phyloP scores from a whole-genome alignment of 2,329 filamentous ascomycete genomes.

The Ceratocystis ficicola region DNA sequence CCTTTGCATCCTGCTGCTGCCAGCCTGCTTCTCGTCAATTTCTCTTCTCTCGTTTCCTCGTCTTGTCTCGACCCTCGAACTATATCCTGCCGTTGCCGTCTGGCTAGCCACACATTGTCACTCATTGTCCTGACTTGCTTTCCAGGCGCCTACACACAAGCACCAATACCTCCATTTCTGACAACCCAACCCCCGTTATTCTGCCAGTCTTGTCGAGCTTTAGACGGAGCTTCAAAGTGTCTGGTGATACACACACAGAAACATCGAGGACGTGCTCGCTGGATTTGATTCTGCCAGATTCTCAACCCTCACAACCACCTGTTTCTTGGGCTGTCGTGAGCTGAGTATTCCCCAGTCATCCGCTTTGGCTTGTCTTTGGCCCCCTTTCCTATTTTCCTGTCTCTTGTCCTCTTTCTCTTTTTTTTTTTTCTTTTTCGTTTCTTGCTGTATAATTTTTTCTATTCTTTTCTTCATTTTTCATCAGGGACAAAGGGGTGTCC shows the following conservation, averaged over 20 bases:
- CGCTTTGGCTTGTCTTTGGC: neutral
- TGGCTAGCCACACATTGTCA: constrained; percentile 1
- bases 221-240: neutral
- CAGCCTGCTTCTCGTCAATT: constrained; percentile 20
- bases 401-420: neutral
- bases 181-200: neutral
- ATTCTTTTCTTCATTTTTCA: neutral
- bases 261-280: neutral
- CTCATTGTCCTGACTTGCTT: neutral
- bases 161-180: neutral
- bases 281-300: neutral
- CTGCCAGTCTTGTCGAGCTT: neutral
- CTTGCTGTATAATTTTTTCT: neutral
- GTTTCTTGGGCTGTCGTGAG: neutral
- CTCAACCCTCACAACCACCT: neutral
- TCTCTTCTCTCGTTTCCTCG: constrained; percentile 16
- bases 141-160: neutral
- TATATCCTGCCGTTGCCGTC: constrained; percentile 16
- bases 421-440: constrained; percentile 1
- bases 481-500: neutral
- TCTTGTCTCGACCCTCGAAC: constrained; percentile 15
- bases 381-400: neutral
- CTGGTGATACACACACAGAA: neutral
- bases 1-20: constrained; percentile 22
- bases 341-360: neutral